Evolutionary conservation across 2,329 filamentous ascomycete genomes (phyloP), one percentile per base, ranked within the genome.

Genomic region (Ophiostoma fasciatum): DNA sequence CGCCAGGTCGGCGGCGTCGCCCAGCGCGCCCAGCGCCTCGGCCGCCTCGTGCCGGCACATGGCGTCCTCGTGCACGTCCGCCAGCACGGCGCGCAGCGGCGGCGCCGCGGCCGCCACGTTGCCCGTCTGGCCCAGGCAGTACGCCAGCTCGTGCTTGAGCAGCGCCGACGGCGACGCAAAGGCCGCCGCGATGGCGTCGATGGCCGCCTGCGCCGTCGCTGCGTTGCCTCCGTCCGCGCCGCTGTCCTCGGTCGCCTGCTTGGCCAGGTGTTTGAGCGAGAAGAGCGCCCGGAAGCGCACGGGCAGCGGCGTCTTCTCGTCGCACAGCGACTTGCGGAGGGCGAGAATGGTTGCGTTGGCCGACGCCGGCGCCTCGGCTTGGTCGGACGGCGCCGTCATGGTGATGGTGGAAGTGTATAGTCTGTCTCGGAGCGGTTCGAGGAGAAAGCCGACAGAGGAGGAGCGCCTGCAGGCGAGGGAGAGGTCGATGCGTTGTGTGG

Each of bases 21-120:
- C 84, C 42, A 98, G 63, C 10, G 90, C 90, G 11, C 84, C 90
- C 12, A 98, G 67, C 3, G 90, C 90, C 64, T 98, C 90, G 3
- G 88, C 90, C 13, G 90, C 88, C 63, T 98, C 90, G 51, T 98
- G 90, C 47, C 90, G 71, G 58, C 84, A 92, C 87, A 98, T 98
- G 26, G 81, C 60, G 62, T 96, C 87, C 58, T 96, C 84, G n/a
- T 73, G 54, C 44, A 75, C 61, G 56, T 96, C 73, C 46, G 80
- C 70, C 39, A 96, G 64, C 12, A 92, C 83, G 11, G 66, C 59
- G 39, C 77, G 71, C 46, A 98, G 64, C 43, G 75, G 78, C 9
- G 77, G 68, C 2, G 22, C 44, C 9, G 85, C 71, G 1, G 87
- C 81, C 31, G 76, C 76, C 34, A 68, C 58, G 52, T 94, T 84